phyloP scores from a whole-genome alignment of 1,284 basidiomycete genomes.

The Ustilago hordei region DNA sequence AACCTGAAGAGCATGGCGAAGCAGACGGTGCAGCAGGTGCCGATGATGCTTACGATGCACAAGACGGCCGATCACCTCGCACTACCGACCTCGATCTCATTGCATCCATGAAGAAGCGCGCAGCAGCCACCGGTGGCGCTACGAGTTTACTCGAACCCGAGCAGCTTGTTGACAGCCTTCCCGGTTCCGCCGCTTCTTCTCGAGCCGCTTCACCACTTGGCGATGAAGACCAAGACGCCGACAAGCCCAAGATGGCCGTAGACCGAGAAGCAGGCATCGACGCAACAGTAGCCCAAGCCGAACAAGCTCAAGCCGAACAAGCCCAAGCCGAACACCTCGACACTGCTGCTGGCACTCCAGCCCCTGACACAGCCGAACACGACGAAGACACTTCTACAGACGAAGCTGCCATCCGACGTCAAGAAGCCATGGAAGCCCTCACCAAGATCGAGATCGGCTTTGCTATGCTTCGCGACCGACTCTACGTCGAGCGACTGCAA shows the following conservation, averaged over 20 bases:
- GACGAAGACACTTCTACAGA: slow-evolving; percentile 59
- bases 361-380: slow-evolving; percentile 45
- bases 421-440: slow-evolving; percentile 73
- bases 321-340: slow-evolving; percentile 41
- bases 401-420: slow-evolving; percentile 66
- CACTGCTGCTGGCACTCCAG: slow-evolving; percentile 48
- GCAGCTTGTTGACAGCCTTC: slow-evolving; percentile 52
- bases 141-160: slow-evolving; percentile 57
- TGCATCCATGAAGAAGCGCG: slow-evolving; percentile 60
- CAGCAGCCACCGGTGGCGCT: slow-evolving; percentile 61
- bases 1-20: slow-evolving; percentile 41
- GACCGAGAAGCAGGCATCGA: slow-evolving; percentile 23
- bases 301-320: slow-evolving; percentile 28
- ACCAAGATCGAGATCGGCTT: slow-evolving; percentile 74
- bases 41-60: slow-evolving; percentile 37
- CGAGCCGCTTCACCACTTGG: slow-evolving; percentile 48
- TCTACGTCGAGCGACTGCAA: slow-evolving; percentile 74
- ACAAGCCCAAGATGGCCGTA: slow-evolving; percentile 23
- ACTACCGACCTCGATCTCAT: slow-evolving; percentile 49
- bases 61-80: slow-evolving; percentile 44
- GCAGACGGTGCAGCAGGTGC: slow-evolving; percentile 20
- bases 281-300: slow-evolving; percentile 23
- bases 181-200: slow-evolving; percentile 52
- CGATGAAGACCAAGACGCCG: slow-evolving; percentile 47
- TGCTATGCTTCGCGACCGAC: slow-evolving; percentile 73